phyloP scores from a whole-genome alignment of 116 monocot species.

The Zostera marina region DNA sequence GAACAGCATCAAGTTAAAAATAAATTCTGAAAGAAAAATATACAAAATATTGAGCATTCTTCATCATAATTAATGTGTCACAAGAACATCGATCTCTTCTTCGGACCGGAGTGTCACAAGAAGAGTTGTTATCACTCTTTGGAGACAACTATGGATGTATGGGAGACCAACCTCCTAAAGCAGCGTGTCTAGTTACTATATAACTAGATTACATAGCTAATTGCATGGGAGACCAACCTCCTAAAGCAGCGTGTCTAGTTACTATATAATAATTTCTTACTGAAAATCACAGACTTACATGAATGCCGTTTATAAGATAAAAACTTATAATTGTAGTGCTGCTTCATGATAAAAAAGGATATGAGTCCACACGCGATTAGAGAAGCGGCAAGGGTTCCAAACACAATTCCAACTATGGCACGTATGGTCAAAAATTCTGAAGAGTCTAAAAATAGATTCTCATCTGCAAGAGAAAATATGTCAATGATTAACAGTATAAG shows the following conservation, averaged over 20 bases:
- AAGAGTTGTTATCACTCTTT: too few relatives aligned
- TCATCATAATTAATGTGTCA: not conserved
- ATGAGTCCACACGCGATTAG: conserved; percentile 2
- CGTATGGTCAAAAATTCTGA: conserved; percentile 7
- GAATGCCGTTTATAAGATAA: conserved; percentile 4
- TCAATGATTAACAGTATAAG: not conserved
- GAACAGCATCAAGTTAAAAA: not conserved
- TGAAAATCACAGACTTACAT: conserved; percentile 5
- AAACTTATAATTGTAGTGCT: conserved; percentile 4
- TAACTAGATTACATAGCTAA: too few relatives aligned
- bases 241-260: not conserved
- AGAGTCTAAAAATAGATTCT: conserved; percentile 1
- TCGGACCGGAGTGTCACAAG: too few relatives aligned
- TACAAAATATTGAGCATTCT: not conserved
- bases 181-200: too few relatives aligned
- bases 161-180: too few relatives aligned
- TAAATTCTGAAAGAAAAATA: not conserved
- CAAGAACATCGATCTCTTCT: too few relatives aligned
- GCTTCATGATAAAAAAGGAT: conserved; percentile 8
- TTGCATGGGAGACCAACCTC: not conserved
- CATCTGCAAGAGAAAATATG: conserved; percentile 13
- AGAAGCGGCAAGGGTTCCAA: conserved; percentile 6
- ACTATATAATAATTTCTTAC: not conserved
- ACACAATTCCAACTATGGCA: conserved; percentile 7
- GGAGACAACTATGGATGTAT: too few relatives aligned